Evolutionary conservation across 225 moss, liverwort and hornwort species (phyloP), one percentile per base, ranked within the genome.

Genomic region (Physcomitrellopsis africana): DNA sequence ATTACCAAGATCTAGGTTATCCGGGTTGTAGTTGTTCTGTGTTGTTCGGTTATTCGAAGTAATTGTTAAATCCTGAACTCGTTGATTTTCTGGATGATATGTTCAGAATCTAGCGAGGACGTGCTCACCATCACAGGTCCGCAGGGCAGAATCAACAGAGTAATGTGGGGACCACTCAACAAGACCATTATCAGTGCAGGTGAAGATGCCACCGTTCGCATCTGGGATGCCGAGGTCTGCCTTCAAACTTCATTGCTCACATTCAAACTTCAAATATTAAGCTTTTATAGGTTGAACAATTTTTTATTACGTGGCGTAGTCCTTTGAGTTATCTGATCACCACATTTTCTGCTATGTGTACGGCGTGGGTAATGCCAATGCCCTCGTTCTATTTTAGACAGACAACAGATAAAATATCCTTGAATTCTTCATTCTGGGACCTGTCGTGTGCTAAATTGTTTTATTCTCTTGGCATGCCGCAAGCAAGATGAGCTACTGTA

Each of bases 121-220:
- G 11, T 89, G 1, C 72, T 90, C 63, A 92, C 88, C 24, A 86
- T 94, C 63, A 92, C 79, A 73, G 94, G 94, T 8, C 92, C 94
- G 11, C 80, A 83, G 60, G 94, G 94, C 70, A 86, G 94, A 59
- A 94, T 94, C 1, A 94, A 94, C 68, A 89, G 92, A 81, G 94
- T 83, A 8, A 72, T 94, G 37, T 94, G 94, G 94, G 94, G 92
- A 58, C 94, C 92, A 11, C 82, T 94, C 2, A 94, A 94, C 60
- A 89, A 85, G 83, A 94, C 92, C 17, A 94, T 94, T 43, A 89
- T 94, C 65, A 92, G 94, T 75, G 92, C 85, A 43, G 94, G 92
- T 48, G 94, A 94, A 67, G 94, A 94, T 82, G 84, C 85, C 10
- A 70, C 86, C n/a, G 46, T 94, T 64, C 92, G 92, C 23, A 94